Evolutionary conservation across 176 grass and related monocot genomes (phyloP), one percentile per base, ranked within the genome.

Genomic region (Carex parvula): DNA sequence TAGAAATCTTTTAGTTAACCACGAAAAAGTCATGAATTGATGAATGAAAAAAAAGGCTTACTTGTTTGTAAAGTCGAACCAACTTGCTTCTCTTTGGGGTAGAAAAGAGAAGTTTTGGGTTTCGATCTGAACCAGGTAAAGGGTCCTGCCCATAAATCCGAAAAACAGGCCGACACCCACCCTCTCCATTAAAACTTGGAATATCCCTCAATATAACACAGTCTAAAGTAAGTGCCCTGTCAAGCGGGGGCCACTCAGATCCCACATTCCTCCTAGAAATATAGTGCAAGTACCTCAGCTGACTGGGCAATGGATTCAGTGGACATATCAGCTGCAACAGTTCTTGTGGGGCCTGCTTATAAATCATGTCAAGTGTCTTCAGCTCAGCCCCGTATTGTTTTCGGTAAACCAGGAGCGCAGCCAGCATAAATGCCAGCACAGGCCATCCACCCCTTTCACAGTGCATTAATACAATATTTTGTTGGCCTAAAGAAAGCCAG

Each of bases 121-220:
- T 90, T 58, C 81, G 84, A 81, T 91, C 86, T 35, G 80, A 84
- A 84, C 77, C 87, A 82, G 85, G 63, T 68, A 99, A 85, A 79
- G 93, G 96, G 87, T 99, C 96, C 65, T 91, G 93, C 12, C 96
- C 96, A 88, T 99, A 95, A 86, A 99, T 93, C 86, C 89, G 88
- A 66, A 99, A 99, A 83, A 99, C 86, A 16, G 96, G 96, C 42
- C 96, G 89, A 81, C 96, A 99, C 44, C 91, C 96, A 84, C 87
- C 91, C 64, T 93, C 88, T 44, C 60, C 88, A 81, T 92, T 89
- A 64, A 87, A 90, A 64, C 66, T 84, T 55, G 96, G 96, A 70
- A 90, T 84, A 26, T 89, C 87, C 85, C 96, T 93, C 71, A 99
- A 69, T 87, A 99, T 99, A 41, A 99, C 65, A 84, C 96, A 95